Evolutionary conservation across 371 early-diverging fungal species (phyloP).

Genomic region (Mortierella polycephala): DNA sequence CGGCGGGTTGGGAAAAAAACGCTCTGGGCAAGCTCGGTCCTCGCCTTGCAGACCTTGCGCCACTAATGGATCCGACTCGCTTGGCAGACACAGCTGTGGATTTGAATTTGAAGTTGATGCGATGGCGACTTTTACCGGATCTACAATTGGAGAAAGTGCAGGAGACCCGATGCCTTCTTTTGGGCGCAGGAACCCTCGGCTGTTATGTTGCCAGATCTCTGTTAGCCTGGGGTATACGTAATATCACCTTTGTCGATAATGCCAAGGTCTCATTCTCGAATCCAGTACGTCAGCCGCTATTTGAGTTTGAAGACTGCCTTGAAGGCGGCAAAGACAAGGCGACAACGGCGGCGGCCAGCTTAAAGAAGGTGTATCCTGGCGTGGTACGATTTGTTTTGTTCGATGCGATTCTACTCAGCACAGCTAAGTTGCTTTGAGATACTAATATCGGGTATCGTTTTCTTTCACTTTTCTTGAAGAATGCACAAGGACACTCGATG

Average conservation of each 20-base stretch:
- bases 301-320: conserved; percentile 86
- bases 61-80: conserved; percentile 62
- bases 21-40: conserved; percentile 83
- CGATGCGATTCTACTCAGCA: too few relatives aligned
- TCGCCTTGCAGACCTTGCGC: conserved; percentile 84
- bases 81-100: conserved; percentile 91
- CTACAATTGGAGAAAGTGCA: conserved; percentile 86
- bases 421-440: too few relatives aligned
- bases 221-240: conserved; percentile 92
- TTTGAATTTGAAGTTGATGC: conserved; percentile 95
- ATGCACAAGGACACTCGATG: conserved; percentile 72
- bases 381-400: conserved; percentile 60
- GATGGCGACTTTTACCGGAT: conserved; percentile 91
- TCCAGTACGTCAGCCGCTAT: conserved; percentile 95
- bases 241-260: conserved; percentile 94
- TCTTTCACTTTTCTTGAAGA: conserved; percentile 52
- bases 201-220: conserved; percentile 89
- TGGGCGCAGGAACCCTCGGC: conserved; percentile 97
- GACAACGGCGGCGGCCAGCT: conserved; percentile 80
- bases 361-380: conserved; percentile 83
- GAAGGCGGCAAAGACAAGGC: conserved; percentile 91
- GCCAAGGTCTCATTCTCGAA: conserved; percentile 94
- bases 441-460: background rate
- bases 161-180: conserved; percentile 79
- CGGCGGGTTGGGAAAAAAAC: conserved; percentile 94